Percentiles rank a stretch among this genome's conserved stretches.
Conservation (phyloP, 371 early-diverging fungal species). For the Mortierella sp. region DNA sequence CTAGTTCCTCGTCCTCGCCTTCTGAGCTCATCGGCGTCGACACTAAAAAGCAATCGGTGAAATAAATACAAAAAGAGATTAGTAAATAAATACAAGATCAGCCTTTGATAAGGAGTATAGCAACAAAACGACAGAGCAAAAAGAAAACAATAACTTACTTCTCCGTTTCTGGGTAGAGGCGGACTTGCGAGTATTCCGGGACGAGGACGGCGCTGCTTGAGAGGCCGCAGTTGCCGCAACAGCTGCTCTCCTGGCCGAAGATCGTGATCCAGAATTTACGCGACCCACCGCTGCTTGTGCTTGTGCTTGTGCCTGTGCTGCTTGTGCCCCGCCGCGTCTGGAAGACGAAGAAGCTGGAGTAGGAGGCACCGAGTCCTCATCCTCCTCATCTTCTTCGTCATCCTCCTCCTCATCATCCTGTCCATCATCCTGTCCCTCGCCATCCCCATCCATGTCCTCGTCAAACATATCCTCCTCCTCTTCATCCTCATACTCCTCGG, state of each 20-base stretch:
- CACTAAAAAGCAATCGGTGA: conserved; percentile 6
- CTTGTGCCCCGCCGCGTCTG: conserved; percentile 9
- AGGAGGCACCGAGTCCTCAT: conserved; percentile 13
- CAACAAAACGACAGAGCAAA: not conserved
- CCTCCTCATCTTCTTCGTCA: conserved; percentile 11
- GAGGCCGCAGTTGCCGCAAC: conserved; percentile 10
- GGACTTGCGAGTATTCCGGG: conserved; percentile 3
- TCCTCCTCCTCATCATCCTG: conserved; percentile 17
- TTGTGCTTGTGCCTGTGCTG: not conserved
- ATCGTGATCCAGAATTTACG: conserved; percentile 12
- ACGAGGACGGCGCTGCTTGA: not conserved
- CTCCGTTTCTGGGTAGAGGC: conserved; percentile 25
- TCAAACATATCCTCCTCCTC: conserved; percentile 28
- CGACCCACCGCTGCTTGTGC: not conserved
- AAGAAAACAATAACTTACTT: conserved; percentile 15
- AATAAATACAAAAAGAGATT: not conserved
- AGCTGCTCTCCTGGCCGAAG: conserved; percentile 24
- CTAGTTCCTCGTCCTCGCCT: conserved; percentile 26
- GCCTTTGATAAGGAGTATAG: too few species aligned
- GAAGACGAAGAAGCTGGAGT: conserved; percentile 10
- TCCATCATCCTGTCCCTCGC: conserved; percentile 26
- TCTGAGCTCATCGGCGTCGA: conserved; percentile 42
- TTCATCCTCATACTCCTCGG: conserved; percentile 42
- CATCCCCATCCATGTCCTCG: conserved; percentile 14
- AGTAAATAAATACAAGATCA: not conserved